Base-by-base conservation (phyloP, 169 alveolate genomes). In the Theileria annulata region DNA sequence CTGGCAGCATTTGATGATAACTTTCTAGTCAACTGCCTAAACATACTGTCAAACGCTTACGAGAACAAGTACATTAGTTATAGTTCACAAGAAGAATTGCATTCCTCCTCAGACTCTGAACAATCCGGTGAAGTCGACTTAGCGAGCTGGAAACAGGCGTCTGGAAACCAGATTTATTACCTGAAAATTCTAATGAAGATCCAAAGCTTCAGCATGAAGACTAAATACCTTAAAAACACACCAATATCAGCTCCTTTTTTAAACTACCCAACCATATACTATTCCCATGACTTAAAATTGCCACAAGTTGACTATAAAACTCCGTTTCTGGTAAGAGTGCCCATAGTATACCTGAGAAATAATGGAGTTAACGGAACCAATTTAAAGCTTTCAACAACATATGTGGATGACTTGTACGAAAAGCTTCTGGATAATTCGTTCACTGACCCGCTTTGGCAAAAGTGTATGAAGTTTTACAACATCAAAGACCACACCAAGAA, bases 301-400 rank as follows among this genome's bases (percentile, higher is more conserved):
- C 82, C 83, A 2, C 60, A 33, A 0, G 47, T 80, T 3, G 67
- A 62, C 12, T 72, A 47, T 0, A 28, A n/a, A n/a, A 31, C 66
- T 42, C 87, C 87, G 25, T 75, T 63, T 30, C 80, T 71, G 13
- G 88, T 82, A 47, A 67, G 88, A 31, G 69, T 82, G 2, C 88
- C 88, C 51, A 27, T 82, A 25, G 63, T 82, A 8, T 31, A 67
- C 42, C 63, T 75, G 67, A 77, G 80, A 33, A 75, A 27, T 15
- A 76, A 75, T 25, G 88, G 88, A 8, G 76, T 82, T 1, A 80
- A 68, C 4, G 88, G 88, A 4, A 64, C 59, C 1, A 82, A 82
- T 54, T 31, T 80, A 35, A 71, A 58, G 31, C 58, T 82, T 0
- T 28, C 66, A 48, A 10, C 56, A 0, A 13, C 30, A 3, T 67